phyloP scores from a whole-genome alignment of 495 filamentous ascomycete species.

The Cryomyces antarcticus region DNA sequence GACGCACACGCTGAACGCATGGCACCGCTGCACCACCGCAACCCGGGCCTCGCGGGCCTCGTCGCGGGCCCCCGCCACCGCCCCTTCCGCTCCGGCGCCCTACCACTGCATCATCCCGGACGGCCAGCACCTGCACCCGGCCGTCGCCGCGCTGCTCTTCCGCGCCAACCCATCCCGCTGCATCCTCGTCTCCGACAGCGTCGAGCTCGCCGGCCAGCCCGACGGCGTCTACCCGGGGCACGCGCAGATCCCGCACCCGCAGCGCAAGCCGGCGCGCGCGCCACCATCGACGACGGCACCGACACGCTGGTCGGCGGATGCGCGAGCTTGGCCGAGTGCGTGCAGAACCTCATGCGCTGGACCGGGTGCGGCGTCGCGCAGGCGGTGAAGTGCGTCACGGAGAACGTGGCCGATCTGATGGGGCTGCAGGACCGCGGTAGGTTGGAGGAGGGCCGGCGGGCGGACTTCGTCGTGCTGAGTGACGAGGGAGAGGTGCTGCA shows the following conservation, averaged over 20 bases:
- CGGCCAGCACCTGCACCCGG: constrained; percentile 41
- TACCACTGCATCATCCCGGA: constrained; percentile 44
- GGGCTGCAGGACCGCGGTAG: constrained; percentile 19
- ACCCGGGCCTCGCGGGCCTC: constrained; percentile 18
- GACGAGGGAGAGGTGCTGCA: constrained; percentile 24
- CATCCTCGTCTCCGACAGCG: constrained; percentile 41
- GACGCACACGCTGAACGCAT: constrained; percentile 23
- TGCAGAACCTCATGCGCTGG: constrained; percentile 25
- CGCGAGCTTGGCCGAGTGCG: constrained; percentile 21
- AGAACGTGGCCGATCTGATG: constrained; percentile 28
- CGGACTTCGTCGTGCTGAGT: constrained; percentile 26
- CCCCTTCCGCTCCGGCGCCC: constrained; percentile 21
- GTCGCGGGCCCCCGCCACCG: too few species aligned
- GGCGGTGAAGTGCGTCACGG: constrained; percentile 26
- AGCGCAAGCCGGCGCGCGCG: constrained; percentile 22
- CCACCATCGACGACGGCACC: constrained; percentile 23
- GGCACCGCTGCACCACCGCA: constrained; percentile 17
- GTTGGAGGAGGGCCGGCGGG: constrained; percentile 22
- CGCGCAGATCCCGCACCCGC: constrained; percentile 22
- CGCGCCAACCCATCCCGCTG: constrained; percentile 31
- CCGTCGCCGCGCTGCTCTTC: constrained; percentile 37
- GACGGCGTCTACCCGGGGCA: constrained; percentile 32
- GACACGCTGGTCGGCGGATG: constrained; percentile 27
- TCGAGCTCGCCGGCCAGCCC: constrained; percentile 33
- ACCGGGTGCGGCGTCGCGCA: constrained; percentile 22